These are phyloP conservation scores for Fonticula alba DNA, from an alignment of 78 protist species.

Conservation along the genomic window DNA sequence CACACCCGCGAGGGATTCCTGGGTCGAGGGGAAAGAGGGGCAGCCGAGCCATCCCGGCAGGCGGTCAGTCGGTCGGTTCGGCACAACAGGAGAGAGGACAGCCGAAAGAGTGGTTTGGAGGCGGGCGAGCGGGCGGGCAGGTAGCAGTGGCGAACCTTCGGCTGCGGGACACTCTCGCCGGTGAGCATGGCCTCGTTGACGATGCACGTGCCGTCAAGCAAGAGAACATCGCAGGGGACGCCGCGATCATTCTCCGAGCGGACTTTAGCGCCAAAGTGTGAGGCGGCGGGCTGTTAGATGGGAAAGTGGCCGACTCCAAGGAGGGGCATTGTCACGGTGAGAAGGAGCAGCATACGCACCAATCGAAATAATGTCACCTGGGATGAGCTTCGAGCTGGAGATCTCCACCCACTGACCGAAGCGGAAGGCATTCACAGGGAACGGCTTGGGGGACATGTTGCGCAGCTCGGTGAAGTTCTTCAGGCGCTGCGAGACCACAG, in stretches of 20 bases:
- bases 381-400: conserved; percentile 19
- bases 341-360: background rate
- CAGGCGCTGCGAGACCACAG: conserved; percentile 49
- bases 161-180: conserved; percentile 79
- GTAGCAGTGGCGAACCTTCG: conserved; percentile 12
- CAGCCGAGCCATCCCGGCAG: no score
- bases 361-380: conserved; percentile 48
- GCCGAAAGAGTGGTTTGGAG: background rate
- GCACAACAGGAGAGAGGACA: background rate
- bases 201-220: conserved; percentile 74
- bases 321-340: background rate
- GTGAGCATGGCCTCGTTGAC: conserved; percentile 96
- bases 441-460: conserved; percentile 8
- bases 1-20: no score
- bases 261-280: background rate
- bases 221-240: conserved; percentile 66
- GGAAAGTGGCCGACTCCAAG: background rate
- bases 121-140: background rate
- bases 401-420: conserved; percentile 12
- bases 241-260: conserved; percentile 2
- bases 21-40: no score
- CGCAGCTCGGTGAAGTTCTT: conserved; percentile 17
- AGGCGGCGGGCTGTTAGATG: background rate
- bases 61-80: background rate
- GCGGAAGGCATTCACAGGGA: conserved; percentile 5